Evolutionary conservation across 2,329 filamentous ascomycete genomes (phyloP).

Genomic region (Hawksworthiomyces lignivorus): DNA sequence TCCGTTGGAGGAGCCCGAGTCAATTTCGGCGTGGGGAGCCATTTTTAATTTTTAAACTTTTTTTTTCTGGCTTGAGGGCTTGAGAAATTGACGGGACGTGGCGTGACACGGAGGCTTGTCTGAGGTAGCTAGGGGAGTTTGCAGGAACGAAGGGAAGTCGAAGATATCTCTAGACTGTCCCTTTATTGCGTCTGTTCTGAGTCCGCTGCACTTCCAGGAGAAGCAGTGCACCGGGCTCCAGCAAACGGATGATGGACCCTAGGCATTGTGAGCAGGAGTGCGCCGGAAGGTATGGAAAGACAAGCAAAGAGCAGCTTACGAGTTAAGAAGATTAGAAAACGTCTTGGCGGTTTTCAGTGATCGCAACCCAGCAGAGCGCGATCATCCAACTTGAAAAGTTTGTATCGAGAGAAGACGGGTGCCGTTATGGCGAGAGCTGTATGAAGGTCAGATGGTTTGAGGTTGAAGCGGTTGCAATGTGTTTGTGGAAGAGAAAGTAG

Average conservation of each 20-base stretch:
- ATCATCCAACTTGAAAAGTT: constrained; percentile 12
- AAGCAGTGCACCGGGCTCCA: constrained; percentile 88
- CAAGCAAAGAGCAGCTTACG: constrained; percentile 49
- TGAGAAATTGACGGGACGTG: too few species aligned
- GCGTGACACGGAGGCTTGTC: too few species aligned
- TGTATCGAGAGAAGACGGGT: too few species aligned
- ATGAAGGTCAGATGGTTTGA: too few species aligned
- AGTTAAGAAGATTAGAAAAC: constrained; percentile 98
- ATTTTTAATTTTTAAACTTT: too few species aligned
- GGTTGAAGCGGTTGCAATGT: too few species aligned
- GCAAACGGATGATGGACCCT: constrained; percentile 95
- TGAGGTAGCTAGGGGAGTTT: too few species aligned
- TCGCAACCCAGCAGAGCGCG: constrained; percentile 37
- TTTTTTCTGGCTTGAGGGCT: too few species aligned
- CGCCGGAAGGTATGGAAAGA: constrained; percentile 10
- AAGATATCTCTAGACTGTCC: not conserved
- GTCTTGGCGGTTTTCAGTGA: constrained; percentile 69
- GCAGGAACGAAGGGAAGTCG: too few species aligned
- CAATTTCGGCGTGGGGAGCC: constrained; percentile 80
- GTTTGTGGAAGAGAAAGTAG: not conserved
- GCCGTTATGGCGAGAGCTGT: too few species aligned
- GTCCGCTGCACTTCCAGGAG: constrained; percentile 75
- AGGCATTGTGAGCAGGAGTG: too few species aligned
- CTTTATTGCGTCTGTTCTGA: constrained; percentile 51
- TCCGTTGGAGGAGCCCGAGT: constrained; percentile 50